phyloP scores from a whole-genome alignment of 345 rosid genomes.

The Anastatica hierochuntica region DNA sequence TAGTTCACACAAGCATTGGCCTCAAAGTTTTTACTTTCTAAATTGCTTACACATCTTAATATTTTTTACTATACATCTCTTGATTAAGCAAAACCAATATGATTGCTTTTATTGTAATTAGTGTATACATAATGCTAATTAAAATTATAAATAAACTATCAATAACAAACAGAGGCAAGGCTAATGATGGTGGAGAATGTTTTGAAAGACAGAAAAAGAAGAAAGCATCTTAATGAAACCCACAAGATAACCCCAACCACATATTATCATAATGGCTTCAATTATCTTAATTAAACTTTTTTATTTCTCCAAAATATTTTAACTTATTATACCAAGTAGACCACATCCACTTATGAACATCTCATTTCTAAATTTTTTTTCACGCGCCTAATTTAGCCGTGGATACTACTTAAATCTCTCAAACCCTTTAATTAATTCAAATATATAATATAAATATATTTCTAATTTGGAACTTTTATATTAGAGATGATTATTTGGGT shows the following conservation, averaged over 20 bases:
- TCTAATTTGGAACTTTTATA: too few species aligned
- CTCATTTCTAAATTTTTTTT: not conserved
- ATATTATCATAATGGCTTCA: conserved; percentile 24
- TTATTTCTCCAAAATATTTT: conserved; percentile 17
- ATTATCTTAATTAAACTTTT: conserved; percentile 11
- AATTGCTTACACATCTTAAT: not conserved
- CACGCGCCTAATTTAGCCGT: conserved; percentile 4
- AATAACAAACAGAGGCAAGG: not conserved
- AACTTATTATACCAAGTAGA: conserved; percentile 22
- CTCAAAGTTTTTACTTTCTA: not conserved
- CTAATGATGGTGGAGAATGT: conserved; percentile 31
- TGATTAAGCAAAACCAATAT: not conserved
- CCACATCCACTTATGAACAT: conserved; percentile 23
- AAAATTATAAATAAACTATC: not conserved
- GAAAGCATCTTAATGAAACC: conserved; percentile 29
- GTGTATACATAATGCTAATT: not conserved
- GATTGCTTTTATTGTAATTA: not conserved
- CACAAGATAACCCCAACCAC: conserved; percentile 35
- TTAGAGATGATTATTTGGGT: too few species aligned
- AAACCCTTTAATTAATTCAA: not conserved
- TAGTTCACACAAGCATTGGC: not conserved
- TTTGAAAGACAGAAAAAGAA: conserved; percentile 21
- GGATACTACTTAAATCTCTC: not conserved
- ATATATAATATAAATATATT: too few species aligned
- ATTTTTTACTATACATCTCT: too few species aligned